phyloP scores from a whole-genome alignment of 352 stramenopile genomes.

The Aphanomyces euteiches region DNA sequence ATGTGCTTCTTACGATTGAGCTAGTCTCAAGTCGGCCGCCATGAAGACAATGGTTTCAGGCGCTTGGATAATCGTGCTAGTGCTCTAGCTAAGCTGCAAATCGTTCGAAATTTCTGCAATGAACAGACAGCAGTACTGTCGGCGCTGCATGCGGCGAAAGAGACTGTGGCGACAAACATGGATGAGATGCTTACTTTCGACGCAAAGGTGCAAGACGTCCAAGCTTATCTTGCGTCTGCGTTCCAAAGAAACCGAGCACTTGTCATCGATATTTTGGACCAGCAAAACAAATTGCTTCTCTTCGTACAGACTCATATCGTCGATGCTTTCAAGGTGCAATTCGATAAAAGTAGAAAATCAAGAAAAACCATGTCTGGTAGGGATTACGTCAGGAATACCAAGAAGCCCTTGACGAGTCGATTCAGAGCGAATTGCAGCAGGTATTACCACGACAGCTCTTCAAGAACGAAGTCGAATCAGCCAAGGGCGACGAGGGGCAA shows the following conservation, averaged over 20 bases:
- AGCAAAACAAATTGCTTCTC: constrained; percentile 18
- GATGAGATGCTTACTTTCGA: neutral
- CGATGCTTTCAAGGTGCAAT: constrained; percentile 13
- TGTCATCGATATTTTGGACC: constrained; percentile 19
- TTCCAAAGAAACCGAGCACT: constrained; percentile 25
- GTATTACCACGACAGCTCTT: neutral
- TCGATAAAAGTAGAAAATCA: neutral
- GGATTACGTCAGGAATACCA: neutral
- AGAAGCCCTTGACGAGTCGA: neutral
- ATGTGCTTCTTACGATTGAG: too few relatives aligned
- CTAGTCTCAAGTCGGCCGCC: too few relatives aligned
- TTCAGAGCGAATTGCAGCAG: neutral
- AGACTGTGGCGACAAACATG: neutral
- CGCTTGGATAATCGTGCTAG: too few relatives aligned
- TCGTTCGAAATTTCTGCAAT: neutral
- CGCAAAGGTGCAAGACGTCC: neutral
- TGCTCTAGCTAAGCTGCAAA: neutral
- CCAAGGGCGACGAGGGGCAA: neutral
- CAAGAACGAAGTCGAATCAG: neutral
- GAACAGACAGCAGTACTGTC: neutral
- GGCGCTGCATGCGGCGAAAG: neutral
- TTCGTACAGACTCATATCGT: constrained; percentile 14
- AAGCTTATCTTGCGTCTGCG: neutral
- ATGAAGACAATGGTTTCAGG: neutral
- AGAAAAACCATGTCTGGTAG: neutral